A percentile compares a stretch with the other conserved stretches of the same genome.
These are phyloP conservation scores for Mycena rosella DNA, from an alignment of 768 basidiomycete genomes.

Conservation along the genomic window DNA sequence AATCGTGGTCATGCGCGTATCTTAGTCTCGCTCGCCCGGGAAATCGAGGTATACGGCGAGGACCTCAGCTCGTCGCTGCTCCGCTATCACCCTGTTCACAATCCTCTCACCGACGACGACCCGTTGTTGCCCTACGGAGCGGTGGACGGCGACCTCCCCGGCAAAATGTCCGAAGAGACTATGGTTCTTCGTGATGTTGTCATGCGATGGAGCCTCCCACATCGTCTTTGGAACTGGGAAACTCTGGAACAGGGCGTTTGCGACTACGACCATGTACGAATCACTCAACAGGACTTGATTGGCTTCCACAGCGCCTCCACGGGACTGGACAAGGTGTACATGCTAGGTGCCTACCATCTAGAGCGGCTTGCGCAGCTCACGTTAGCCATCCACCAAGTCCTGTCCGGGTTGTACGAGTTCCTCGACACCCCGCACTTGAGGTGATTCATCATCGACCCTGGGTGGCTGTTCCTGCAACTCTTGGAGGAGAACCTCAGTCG, in stretches of 20 bases:
- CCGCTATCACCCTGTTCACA: constrained; percentile 3
- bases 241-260: background rate
- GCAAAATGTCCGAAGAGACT: constrained; percentile 6
- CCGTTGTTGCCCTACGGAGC: constrained; percentile 26
- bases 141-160: constrained; percentile 6
- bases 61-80: background rate
- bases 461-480: constrained; percentile 3
- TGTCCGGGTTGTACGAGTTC: background rate
- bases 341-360: background rate
- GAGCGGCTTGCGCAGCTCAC: background rate
- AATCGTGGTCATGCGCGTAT: background rate
- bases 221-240: background rate
- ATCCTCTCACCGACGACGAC: constrained; percentile 9
- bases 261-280: background rate
- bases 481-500: constrained; percentile 10
- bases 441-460: background rate
- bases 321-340: background rate
- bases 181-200: constrained; percentile 5
- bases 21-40: background rate
- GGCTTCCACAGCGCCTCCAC: background rate
- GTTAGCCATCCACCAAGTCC: constrained; percentile 1
- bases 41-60: background rate
- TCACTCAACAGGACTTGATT: background rate
- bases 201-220: constrained; percentile 1
- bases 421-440: fast-evolving